Evolutionary conservation across 75 land plant genomes (phyloP).

Genomic region (Cunninghamia lanceolata): DNA sequence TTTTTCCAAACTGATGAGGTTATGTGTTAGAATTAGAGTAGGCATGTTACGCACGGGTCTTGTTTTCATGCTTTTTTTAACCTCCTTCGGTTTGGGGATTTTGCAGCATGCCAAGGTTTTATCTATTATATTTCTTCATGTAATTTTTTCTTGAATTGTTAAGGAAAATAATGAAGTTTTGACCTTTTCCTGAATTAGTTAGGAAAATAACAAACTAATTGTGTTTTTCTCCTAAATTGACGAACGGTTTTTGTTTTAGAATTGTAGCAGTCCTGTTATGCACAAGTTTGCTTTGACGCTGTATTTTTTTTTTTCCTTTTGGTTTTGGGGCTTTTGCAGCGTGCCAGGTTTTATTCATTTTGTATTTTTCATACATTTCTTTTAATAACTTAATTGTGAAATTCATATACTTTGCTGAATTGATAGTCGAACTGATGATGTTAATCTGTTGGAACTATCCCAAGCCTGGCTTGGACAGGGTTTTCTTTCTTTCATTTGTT

Average conservation of each 20-base stretch:
- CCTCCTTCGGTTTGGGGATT: too few species aligned
- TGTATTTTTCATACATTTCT: not conserved
- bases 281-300: not conserved
- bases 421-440: not conserved
- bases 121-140: not conserved
- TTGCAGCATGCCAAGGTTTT: not conserved
- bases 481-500: not conserved
- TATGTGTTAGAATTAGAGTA: too few species aligned
- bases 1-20: too few species aligned
- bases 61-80: too few species aligned
- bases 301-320: not conserved
- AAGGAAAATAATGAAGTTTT: not conserved
- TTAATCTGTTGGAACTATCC: not conserved
- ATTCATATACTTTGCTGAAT: not conserved
- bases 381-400: not conserved
- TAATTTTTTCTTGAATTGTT: not conserved
- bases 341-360: not conserved
- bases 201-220: too few species aligned
- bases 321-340: not conserved
- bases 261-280: not conserved
- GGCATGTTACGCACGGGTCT: too few species aligned
- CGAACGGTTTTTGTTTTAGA: not conserved
- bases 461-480: not conserved
- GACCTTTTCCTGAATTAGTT: not conserved
- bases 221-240: not conserved